Conservation (phyloP, 257 asterid species). For the Misopates orontium region DNA sequence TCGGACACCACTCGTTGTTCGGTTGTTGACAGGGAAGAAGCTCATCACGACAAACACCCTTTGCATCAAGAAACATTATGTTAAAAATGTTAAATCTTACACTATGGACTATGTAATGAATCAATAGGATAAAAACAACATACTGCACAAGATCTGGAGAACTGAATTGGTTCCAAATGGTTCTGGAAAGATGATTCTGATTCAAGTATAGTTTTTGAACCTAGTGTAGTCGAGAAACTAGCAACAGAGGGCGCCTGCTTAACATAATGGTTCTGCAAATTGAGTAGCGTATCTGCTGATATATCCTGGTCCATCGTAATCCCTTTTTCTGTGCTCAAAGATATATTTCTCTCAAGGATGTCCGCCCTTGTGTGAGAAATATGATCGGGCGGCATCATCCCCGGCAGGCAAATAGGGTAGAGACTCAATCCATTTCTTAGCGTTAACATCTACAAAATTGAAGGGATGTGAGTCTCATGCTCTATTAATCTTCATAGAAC, state of each 20-base stretch:
- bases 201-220: conserved; percentile 29
- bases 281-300: conserved; percentile 27
- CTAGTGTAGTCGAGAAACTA: conserved; percentile 33
- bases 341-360: conserved; percentile 32
- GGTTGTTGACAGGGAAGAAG: conserved; percentile 26
- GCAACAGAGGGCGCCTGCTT: conserved; percentile 27
- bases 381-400: conserved; percentile 41
- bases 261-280: conserved; percentile 20
- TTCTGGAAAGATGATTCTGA: conserved; percentile 34
- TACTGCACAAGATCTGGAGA: conserved; percentile 40
- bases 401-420: conserved; percentile 57
- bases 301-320: conserved; percentile 32
- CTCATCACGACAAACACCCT: conserved; percentile 38
- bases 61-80: conserved; percentile 25
- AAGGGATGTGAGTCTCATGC: background rate
- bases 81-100: background rate
- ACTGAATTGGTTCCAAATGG: conserved; percentile 38
- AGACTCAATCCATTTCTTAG: conserved; percentile 68
- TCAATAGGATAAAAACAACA: conserved; percentile 2
- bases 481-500: background rate
- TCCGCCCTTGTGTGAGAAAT: conserved; percentile 36
- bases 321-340: conserved; percentile 29
- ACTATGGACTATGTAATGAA: conserved; percentile 2
- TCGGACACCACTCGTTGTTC: conserved; percentile 22
- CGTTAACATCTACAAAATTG: conserved; percentile 56